These are phyloP conservation scores for Capronia epimyces DNA, from an alignment of 2,329 filamentous ascomycete genomes.

Conservation along the genomic window DNA sequence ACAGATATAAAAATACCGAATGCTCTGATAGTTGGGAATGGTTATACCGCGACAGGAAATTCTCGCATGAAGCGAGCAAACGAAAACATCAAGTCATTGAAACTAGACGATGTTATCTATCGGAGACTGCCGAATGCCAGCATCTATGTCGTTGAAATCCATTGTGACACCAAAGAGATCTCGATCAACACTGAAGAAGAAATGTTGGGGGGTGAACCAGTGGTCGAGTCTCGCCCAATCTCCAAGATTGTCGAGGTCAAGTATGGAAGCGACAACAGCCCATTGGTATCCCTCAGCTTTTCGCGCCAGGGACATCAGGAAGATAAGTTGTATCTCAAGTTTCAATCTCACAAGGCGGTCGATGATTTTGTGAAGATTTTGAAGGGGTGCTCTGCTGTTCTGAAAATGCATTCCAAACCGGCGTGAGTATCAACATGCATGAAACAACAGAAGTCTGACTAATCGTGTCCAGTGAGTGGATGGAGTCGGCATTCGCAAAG, in stretches of 20 bases:
- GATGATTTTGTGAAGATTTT: constrained; percentile 12
- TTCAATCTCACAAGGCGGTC: constrained; percentile 12
- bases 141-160: constrained; percentile 13
- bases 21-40: background rate
- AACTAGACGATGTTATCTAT: constrained; percentile 12
- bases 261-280: background rate
- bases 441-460: background rate
- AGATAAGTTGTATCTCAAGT: constrained; percentile 13
- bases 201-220: constrained; percentile 8
- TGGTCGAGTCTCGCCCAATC: constrained; percentile 2
- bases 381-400: background rate
- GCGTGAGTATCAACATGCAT: constrained; percentile 3
- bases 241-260: constrained; percentile 10
- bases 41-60: background rate
- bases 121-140: background rate
- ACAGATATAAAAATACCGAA: background rate
- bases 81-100: background rate
- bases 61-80: background rate
- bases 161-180: constrained; percentile 8
- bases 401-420: background rate
- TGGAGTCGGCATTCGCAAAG: constrained; percentile 7
- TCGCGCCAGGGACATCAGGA: background rate
- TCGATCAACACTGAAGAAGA: constrained; percentile 9
- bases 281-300: constrained; percentile 9
- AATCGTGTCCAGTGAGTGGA: constrained; percentile 11